These are phyloP conservation scores for Gnaphalium uliginosum DNA, from an alignment of 129 eudicot species.

Conservation along the genomic window DNA sequence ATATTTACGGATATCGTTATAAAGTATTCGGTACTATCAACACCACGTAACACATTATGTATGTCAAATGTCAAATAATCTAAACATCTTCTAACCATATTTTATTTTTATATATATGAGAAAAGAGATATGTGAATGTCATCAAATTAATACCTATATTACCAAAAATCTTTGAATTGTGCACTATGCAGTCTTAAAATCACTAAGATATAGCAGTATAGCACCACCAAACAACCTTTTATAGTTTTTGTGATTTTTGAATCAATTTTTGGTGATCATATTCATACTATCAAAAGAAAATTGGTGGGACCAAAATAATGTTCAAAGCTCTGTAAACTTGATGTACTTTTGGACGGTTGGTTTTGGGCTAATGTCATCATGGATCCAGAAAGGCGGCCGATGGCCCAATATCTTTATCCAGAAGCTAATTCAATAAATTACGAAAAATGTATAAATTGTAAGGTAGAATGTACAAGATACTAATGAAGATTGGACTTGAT, in stretches of 20 bases:
- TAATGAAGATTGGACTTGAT: neutral
- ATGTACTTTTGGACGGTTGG: slow-evolving; percentile 29
- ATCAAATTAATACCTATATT: neutral
- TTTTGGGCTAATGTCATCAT: slow-evolving; percentile 35
- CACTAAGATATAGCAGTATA: too few relatives aligned
- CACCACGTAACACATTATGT: too few relatives aligned
- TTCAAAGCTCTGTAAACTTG: slow-evolving; percentile 5
- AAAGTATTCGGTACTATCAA: too few relatives aligned
- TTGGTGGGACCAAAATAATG: slow-evolving; percentile 12
- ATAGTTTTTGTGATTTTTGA: too few relatives aligned
- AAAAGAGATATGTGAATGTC: neutral
- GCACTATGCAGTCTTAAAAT: too few relatives aligned
- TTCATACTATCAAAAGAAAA: neutral
- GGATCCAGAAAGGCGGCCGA: slow-evolving; percentile 29
- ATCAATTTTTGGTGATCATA: too few relatives aligned
- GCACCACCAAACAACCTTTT: neutral
- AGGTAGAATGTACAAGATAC: neutral
- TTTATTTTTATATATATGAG: neutral
- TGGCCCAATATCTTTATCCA: slow-evolving; percentile 22
- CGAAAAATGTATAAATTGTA: neutral
- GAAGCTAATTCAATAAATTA: neutral
- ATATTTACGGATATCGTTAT: too few relatives aligned
- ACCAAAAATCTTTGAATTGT: neutral
- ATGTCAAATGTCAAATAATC: too few relatives aligned
- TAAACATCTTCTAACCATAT: too few relatives aligned